Conservation (phyloP, 495 filamentous ascomycete species). For the Ramalina peruviana region DNA sequence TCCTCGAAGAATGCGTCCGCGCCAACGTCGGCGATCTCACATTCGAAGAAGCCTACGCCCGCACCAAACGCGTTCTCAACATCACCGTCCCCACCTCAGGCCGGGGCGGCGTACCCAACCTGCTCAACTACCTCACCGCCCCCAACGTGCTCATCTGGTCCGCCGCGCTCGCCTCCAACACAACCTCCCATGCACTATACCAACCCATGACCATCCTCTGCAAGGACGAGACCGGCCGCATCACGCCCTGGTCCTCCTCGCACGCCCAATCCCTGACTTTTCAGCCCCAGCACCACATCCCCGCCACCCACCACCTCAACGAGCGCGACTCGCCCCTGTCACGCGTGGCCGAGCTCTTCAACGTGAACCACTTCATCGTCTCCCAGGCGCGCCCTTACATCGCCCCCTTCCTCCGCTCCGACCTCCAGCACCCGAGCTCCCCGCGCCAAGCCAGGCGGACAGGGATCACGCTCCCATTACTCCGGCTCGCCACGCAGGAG, state of each 20-base stretch:
- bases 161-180: slow-evolving; percentile 84
- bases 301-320: slow-evolving; percentile 37
- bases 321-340: slow-evolving; percentile 70
- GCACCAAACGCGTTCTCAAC: slow-evolving; percentile 78
- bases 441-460: slow-evolving; percentile 40
- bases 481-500: slow-evolving; percentile 58
- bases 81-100: slow-evolving; percentile 73
- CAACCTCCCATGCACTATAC: slow-evolving; percentile 53
- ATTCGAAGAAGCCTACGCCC: slow-evolving; percentile 83
- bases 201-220: slow-evolving; percentile 60
- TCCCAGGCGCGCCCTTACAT: slow-evolving; percentile 67
- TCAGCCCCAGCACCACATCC: slow-evolving; percentile 38
- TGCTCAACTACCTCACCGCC: slow-evolving; percentile 87
- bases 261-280: slow-evolving; percentile 48
- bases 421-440: slow-evolving; percentile 61
- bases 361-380: slow-evolving; percentile 80
- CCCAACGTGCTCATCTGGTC: slow-evolving; percentile 96
- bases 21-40: slow-evolving; percentile 81
- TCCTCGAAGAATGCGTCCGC: slow-evolving; percentile 74
- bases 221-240: slow-evolving; percentile 65
- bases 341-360: slow-evolving; percentile 83
- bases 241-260: slow-evolving; percentile 56
- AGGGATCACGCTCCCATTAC: slow-evolving; percentile 45
- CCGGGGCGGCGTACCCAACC: slow-evolving; percentile 62
- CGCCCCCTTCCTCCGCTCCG: slow-evolving; percentile 70